Base-by-base conservation (phyloP, 306 rosid genomes). In the Prunus armeniaca region DNA sequence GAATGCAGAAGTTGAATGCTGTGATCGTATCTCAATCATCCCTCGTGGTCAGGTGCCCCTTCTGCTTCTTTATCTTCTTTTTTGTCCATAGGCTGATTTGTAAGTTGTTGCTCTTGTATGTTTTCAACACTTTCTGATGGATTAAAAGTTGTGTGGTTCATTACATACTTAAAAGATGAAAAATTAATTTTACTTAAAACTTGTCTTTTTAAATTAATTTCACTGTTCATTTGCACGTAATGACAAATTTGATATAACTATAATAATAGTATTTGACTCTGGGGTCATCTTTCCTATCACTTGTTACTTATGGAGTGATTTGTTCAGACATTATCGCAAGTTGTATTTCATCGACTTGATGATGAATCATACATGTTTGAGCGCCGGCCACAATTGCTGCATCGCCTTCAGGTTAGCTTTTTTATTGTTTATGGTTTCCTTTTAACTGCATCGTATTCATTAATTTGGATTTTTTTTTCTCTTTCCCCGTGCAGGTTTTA, bases 41-140 rank as follows among this genome's bases (percentile, higher is more conserved):
- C 99, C 99, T 51, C 97, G 99, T 78, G 97, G 97, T 84, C 96
- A 90, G 99, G 99, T 95, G 83, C 84, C 84, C 85, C 69, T 82
- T 85, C 86, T 72, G 78, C 81, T 84, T 88, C 88, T 76, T 82
- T 24, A 71, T 73, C 73, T 69, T 73, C 71, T 19, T 64, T 70
- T 64, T 79, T 22, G 50, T 67, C 72, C 27, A 49, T 52, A 75
- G 73, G 12, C 43, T 46, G 64, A 10, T 67, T 68, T 68, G 17
- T 14, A 25, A 12, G 14, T 77, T 78, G 60, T 57, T 30, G 28
- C 73, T 71, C 78, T 74, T 67, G 20, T 43, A 54, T 55, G 68
- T 72, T 75, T 63, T 66, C 54, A 61, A 27, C 43, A 67, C 60
- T 66, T 66, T 19, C 55, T 30, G 49, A 17, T 75, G 58, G 28